Evolutionary conservation across 2,329 filamentous ascomycete genomes (phyloP), one percentile per base, ranked within the genome.

Genomic region (Ilyonectria sp.): DNA sequence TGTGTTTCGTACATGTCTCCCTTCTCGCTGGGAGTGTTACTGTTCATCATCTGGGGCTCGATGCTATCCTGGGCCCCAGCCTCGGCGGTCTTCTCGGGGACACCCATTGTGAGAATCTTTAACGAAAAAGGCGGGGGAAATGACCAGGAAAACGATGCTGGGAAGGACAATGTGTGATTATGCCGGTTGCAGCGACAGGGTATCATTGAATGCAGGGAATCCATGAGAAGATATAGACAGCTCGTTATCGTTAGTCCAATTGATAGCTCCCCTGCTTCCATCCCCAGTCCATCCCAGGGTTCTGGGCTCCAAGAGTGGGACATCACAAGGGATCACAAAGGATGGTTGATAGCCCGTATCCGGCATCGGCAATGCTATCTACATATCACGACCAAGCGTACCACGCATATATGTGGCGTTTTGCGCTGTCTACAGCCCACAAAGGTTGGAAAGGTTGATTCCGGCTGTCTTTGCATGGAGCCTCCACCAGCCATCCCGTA

Each of bases 1-100:
- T 69, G 69, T 7, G 68, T 47, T 19, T 67, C 67, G 53, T 59
- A 60, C 62, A 65, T 54, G 9, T 50, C 55, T 15, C 49, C 62
- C 56, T 65, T 65, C 26, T 59, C 46, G 49, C 62, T 65, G 49
- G 62, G 55, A 2, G 62, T 40, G n/a, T 65, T 65, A 55, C 62
- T 65, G 40, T 26, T 21, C 19, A 65, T 35, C 6, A 49, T 11
- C 31, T 65, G 62, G 19, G 62, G 55, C 31, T 60, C 62, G 21
- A 65, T 65, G 40, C 17, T 31, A 35, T 65, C 62, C 31, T 49
- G 49, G 21, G 62, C 49, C 2, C 43, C 21, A 33, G 47, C 55
- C 40, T 21, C 31, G 49, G 62, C 17, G 31, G 8, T 40, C 21
- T 60, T 60, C 19, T 65, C 62, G 15, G 62, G 21, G 44, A 40